A percentile compares a stretch with the other conserved stretches of the same genome.
These are phyloP conservation scores for Podochytrium sp. DNA, from an alignment of 192 early-diverging fungal species.

Conservation along the genomic window DNA sequence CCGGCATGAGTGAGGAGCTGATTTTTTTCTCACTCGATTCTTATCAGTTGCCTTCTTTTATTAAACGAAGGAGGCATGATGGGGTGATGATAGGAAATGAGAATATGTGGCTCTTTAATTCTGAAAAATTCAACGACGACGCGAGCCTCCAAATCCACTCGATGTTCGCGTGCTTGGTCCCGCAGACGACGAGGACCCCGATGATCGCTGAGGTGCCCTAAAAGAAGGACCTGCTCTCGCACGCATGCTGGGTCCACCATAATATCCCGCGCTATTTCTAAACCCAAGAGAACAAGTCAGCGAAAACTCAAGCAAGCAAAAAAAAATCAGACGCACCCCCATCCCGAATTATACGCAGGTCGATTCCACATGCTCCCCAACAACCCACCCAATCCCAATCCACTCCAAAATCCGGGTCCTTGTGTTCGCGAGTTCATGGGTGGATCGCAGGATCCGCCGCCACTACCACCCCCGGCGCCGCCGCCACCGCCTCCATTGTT, in stretches of 20 bases:
- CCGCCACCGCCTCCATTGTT: background rate
- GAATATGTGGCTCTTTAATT: no score
- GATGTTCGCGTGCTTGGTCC: slow-evolving; percentile 19
- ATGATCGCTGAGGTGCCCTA: no score
- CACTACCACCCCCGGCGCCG: background rate
- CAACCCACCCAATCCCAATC: slow-evolving; percentile 14
- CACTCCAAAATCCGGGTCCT: slow-evolving; percentile 1
- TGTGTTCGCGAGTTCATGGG: background rate
- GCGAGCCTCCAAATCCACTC: slow-evolving; percentile 29
- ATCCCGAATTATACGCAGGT: background rate
- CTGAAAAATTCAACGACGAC: slow-evolving; percentile 25
- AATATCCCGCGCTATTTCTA: background rate
- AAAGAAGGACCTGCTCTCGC: slow-evolving; percentile 6
- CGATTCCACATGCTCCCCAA: slow-evolving; percentile 14
- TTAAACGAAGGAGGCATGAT: background rate
- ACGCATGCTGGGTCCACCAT: background rate
- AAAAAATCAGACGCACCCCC: no score
- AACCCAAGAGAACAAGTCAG: no score
- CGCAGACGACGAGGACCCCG: slow-evolving; percentile 27
- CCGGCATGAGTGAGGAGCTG: no score
- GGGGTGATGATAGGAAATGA: background rate
- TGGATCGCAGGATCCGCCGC: background rate
- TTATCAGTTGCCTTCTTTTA: no score
- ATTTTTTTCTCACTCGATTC: no score
- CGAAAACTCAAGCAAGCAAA: no score